Evolutionary conservation across 768 basidiomycete species (phyloP), one percentile per base, ranked within the genome.

Genomic region (Hericium coralloides): DNA sequence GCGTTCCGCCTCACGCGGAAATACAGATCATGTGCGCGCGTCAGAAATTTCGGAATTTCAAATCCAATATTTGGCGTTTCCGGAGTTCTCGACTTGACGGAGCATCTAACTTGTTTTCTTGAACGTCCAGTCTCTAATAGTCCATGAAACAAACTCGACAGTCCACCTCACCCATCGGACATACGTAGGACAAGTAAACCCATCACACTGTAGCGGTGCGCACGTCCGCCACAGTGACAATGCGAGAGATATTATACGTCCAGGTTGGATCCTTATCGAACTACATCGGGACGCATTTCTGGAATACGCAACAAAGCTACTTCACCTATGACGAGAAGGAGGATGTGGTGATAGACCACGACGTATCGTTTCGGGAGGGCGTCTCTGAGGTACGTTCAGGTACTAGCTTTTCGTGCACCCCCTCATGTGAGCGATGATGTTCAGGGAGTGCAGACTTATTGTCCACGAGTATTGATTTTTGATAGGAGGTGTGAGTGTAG

Each of bases 171-270:
- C 31, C 31, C 31, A 31, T 8, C 10, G 31, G 31, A 31, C 31
- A 2, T 31, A 31, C 31, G 31, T 9, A 31, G 31, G 31, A 31
- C 31, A 31, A 9, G 31, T 31, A 31, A 31, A 31, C 31, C 31
- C 31, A 31, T 31, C 31, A 31, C 31, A 9, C 8, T 31, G 8
- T 9, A 31, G 7, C 31, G 31, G 31, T 31, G 31, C 31, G 31
- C 31, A 31, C 31, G 31, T 31, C 31, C 31, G 31, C 4, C 31
- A 31, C 31, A 22, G 89, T 90, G 88, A 31, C 31, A 22, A 90
- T 90, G 88, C 82, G 78, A 65, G 89, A 92, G 66, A 88, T 90
- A 59, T 69, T 92, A 57, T 84, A 92, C 67, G 73, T 92, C 52
- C 89, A 91, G 68, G 86, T 86, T 0, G 88, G 88, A 55, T 67